Percentiles rank a stretch among this genome's conserved stretches.
phyloP scores from a whole-genome alignment of 176 grass and related monocot species.

The Oryza australiensis region DNA sequence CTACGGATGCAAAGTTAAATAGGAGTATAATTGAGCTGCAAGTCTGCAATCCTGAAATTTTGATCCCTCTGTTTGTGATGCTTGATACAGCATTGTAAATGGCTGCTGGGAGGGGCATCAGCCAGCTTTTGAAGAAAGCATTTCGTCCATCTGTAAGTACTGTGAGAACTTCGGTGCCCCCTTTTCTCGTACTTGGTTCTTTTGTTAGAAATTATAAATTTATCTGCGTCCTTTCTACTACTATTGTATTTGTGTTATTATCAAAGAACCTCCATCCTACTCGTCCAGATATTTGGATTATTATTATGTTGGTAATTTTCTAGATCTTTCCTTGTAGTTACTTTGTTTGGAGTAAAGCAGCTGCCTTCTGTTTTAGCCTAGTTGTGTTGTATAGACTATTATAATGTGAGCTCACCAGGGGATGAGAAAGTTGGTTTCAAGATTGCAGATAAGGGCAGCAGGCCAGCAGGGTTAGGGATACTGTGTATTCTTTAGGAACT shows the following conservation, averaged over 20 bases:
- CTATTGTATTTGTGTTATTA: neutral
- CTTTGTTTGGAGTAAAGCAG: neutral
- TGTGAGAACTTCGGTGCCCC: neutral
- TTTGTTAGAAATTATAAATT: neutral
- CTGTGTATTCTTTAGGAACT: too few relatives aligned
- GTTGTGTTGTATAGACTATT: neutral
- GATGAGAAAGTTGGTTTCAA: neutral
- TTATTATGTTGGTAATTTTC: neutral
- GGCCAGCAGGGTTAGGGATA: neutral
- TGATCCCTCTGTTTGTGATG: neutral
- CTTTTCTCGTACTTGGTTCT: neutral
- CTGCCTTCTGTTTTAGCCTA: neutral
- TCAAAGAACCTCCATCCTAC: neutral
- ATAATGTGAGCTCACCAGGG: neutral
- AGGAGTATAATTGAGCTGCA: neutral
- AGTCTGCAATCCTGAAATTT: neutral
- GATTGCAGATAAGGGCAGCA: neutral
- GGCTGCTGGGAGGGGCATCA: slow-evolving; percentile 48
- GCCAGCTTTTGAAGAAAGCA: slow-evolving; percentile 55
- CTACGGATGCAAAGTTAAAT: neutral
- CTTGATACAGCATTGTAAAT: slow-evolving; percentile 28
- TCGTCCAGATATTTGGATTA: neutral
- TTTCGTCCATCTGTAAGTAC: slow-evolving; percentile 49
- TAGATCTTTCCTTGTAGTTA: neutral
- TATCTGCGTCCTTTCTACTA: neutral